Conservation (phyloP, 495 filamentous ascomycete genomes). For the Penicillium taxi region DNA sequence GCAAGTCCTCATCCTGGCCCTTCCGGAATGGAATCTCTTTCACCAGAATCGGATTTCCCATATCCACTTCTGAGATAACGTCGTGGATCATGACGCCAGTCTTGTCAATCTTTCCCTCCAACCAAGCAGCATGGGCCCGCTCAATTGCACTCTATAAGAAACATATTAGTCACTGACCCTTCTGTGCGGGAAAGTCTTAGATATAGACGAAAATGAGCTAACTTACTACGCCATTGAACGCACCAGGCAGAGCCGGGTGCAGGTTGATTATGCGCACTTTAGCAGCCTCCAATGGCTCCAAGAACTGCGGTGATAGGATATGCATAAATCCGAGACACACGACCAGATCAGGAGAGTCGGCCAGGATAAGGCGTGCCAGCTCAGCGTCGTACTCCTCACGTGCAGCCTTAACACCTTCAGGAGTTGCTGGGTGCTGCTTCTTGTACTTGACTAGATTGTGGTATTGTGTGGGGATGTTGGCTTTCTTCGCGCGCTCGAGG, state of each 20-base stretch:
- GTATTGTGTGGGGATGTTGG: conserved; percentile 71
- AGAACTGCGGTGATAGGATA: conserved; percentile 54
- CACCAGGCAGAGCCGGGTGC: conserved; percentile 69
- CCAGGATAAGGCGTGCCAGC: conserved; percentile 62
- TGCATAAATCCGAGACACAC: conserved; percentile 50
- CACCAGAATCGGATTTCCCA: conserved; percentile 66
- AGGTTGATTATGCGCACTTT: conserved; percentile 73
- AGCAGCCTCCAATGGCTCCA: conserved; percentile 54
- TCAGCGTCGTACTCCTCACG: conserved; percentile 72
- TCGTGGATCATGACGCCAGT: conserved; percentile 95
- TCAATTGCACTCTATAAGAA: conserved; percentile 55
- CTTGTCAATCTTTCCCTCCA: conserved; percentile 60
- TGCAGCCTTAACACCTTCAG: conserved; percentile 42
- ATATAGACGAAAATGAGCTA: background rate
- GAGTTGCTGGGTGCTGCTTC: conserved; percentile 39
- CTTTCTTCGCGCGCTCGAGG: conserved; percentile 59
- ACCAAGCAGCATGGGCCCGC: conserved; percentile 66
- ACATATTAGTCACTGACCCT: conserved; percentile 3
- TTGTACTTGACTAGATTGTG: conserved; percentile 75
- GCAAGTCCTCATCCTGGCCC: conserved; percentile 52
- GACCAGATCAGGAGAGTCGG: conserved; percentile 61
- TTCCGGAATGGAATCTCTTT: conserved; percentile 61
- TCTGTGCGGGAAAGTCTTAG: background rate
- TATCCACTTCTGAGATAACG: conserved; percentile 78
- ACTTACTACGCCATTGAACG: conserved; percentile 65